A percentile compares a stretch with the other conserved stretches of the same genome.
Conservation (phyloP, 371 early-diverging fungal species). For the Mortierella polycephala region DNA sequence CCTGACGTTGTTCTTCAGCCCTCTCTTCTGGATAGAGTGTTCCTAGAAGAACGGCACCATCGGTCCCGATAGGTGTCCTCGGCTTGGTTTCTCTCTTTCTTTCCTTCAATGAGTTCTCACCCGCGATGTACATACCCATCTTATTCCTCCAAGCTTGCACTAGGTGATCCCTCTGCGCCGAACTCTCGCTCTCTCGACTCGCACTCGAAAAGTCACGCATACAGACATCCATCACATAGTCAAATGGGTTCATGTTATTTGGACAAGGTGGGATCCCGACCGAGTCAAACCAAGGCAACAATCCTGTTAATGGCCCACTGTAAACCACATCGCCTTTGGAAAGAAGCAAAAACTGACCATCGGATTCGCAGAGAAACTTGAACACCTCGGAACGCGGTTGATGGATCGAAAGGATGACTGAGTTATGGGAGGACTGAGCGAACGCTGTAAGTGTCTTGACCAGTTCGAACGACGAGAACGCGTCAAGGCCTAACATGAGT, state of each 20-base stretch:
- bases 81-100: no score
- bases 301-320: conserved; percentile 6
- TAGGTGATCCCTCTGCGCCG: not conserved
- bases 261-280: conserved; percentile 12
- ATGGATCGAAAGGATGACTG: conserved; percentile 27
- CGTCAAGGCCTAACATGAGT: conserved; percentile 12
- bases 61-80: no score
- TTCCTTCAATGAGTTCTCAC: no score
- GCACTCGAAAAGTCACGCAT: conserved; percentile 4
- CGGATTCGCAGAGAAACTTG: conserved; percentile 8
- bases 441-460: conserved; percentile 16
- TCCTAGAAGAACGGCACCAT: no score
- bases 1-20: no score
- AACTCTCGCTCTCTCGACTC: not conserved
- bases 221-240: conserved; percentile 17
- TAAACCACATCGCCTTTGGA: conserved; percentile 17
- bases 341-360: conserved; percentile 12
- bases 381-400: conserved; percentile 41
- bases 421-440: conserved; percentile 14
- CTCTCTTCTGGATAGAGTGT: no score
- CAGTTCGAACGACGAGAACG: conserved; percentile 26
- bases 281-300: conserved; percentile 21
- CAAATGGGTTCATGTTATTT: conserved; percentile 21
- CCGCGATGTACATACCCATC: no score
- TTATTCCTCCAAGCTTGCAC: not conserved